A percentile compares a stretch with the other conserved stretches of the same genome.
These are phyloP conservation scores for Trichomonas tenax DNA, from an alignment of 208 protist species.

Conservation along the genomic window DNA sequence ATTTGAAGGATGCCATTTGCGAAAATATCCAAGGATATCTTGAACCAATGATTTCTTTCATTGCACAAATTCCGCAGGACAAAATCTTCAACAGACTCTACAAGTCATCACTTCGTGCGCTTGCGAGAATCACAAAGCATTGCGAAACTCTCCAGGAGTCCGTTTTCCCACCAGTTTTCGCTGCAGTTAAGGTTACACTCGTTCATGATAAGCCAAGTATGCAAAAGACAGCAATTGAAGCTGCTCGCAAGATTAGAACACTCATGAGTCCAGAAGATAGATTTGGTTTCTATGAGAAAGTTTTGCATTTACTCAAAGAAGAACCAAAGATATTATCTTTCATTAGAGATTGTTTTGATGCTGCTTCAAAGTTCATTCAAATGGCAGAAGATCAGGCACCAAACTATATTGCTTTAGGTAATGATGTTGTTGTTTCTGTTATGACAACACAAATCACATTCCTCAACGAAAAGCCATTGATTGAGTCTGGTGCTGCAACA, in stretches of 20 bases:
- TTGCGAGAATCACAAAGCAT: background rate
- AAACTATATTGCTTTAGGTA: background rate
- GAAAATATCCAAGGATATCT: background rate
- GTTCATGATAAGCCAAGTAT: background rate
- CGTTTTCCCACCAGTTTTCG: background rate
- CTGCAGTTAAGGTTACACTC: background rate
- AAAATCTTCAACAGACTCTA: background rate
- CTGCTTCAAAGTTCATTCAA: background rate
- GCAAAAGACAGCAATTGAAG: background rate
- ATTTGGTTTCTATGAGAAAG: background rate
- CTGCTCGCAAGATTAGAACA: background rate
- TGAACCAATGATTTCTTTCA: background rate
- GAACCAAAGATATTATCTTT: background rate
- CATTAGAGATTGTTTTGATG: background rate
- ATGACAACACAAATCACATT: background rate
- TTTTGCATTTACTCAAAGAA: background rate
- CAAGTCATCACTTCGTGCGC: background rate
- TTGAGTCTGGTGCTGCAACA: background rate
- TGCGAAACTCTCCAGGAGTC: background rate
- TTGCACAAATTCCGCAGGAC: background rate
- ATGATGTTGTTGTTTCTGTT: background rate
- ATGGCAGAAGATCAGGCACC: background rate
- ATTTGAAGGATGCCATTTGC: background rate
- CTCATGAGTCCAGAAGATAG: background rate
- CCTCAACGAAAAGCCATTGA: background rate